Percentiles rank a stretch among this genome's conserved stretches.
These are phyloP conservation scores for Pezicula rhizophila DNA, from an alignment of 2,329 filamentous ascomycete species.

Conservation along the genomic window DNA sequence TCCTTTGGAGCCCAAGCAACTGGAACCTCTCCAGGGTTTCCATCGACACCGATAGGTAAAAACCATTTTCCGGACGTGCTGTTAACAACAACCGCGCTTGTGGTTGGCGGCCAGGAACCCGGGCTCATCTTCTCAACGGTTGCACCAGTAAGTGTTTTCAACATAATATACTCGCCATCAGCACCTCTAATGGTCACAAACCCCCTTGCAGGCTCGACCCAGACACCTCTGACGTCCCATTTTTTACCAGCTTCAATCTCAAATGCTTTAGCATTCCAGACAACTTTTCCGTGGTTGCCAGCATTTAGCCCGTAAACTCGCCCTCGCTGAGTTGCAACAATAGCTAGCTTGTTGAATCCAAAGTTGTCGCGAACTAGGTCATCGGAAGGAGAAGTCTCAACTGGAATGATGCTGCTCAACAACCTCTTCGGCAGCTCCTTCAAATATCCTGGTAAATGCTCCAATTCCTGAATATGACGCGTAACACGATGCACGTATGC, in stretches of 20 bases:
- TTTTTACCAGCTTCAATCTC: slow-evolving; percentile 47
- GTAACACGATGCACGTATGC: slow-evolving; percentile 87
- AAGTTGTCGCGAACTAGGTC: slow-evolving; percentile 66
- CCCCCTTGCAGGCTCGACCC: slow-evolving; percentile 51
- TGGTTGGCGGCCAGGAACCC: slow-evolving; percentile 33
- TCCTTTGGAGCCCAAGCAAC: slow-evolving; percentile 42
- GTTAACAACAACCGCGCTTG: slow-evolving; percentile 46
- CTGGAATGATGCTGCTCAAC: slow-evolving; percentile 49
- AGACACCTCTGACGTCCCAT: slow-evolving; percentile 65
- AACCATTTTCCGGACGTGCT: slow-evolving; percentile 47
- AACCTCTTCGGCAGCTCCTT: slow-evolving; percentile 63
- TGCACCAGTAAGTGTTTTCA: slow-evolving; percentile 46
- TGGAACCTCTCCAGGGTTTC: slow-evolving; percentile 41
- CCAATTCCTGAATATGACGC: slow-evolving; percentile 73
- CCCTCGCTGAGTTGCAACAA: slow-evolving; percentile 74
- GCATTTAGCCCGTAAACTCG: slow-evolving; percentile 76
- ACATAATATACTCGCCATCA: slow-evolving; percentile 55
- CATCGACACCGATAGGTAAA: slow-evolving; percentile 45
- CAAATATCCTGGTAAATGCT: slow-evolving; percentile 69
- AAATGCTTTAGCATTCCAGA: slow-evolving; percentile 68
- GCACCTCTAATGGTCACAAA: slow-evolving; percentile 27
- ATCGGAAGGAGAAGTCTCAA: slow-evolving; percentile 42
- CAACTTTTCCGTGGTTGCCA: slow-evolving; percentile 63
- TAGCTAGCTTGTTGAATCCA: slow-evolving; percentile 79
- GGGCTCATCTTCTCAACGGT: slow-evolving; percentile 38